Conservation (phyloP, 768 basidiomycete genomes). For the Leccinum rimulosum region DNA sequence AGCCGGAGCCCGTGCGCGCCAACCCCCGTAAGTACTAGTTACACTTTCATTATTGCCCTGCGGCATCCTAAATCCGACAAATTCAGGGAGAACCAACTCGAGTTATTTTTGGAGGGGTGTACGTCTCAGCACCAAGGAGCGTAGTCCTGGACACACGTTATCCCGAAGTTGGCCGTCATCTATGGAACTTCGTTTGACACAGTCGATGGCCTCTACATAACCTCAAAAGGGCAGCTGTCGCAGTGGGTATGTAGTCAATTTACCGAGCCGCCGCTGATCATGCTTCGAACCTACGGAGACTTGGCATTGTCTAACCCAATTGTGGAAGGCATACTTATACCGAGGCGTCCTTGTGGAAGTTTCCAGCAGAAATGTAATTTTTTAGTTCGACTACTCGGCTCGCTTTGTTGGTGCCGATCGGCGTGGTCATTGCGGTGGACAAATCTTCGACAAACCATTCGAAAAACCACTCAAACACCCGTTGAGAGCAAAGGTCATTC, state of each 20-base stretch:
- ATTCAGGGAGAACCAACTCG: background rate
- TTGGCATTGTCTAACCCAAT: background rate
- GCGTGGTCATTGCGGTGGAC: background rate
- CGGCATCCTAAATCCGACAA: background rate
- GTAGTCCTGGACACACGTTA: background rate
- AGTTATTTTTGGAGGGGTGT: background rate
- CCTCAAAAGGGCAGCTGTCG: background rate
- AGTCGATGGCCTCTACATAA: background rate
- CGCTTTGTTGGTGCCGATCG: background rate
- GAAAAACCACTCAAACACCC: background rate
- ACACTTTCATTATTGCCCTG: background rate
- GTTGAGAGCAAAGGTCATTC: background rate
- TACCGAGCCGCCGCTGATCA: background rate
- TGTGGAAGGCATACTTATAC: background rate
- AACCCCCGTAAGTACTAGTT: too few species aligned
- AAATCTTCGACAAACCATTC: background rate
- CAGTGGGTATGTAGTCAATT: background rate
- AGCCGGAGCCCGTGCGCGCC: too few species aligned
- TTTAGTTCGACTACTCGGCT: background rate
- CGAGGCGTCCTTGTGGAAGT: background rate
- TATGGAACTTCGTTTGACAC: background rate
- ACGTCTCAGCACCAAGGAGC: background rate
- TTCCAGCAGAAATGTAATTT: background rate
- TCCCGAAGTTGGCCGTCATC: background rate
- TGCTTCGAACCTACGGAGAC: background rate